Conservation (phyloP, 352 stramenopile species). For the Pythium biforme region DNA sequence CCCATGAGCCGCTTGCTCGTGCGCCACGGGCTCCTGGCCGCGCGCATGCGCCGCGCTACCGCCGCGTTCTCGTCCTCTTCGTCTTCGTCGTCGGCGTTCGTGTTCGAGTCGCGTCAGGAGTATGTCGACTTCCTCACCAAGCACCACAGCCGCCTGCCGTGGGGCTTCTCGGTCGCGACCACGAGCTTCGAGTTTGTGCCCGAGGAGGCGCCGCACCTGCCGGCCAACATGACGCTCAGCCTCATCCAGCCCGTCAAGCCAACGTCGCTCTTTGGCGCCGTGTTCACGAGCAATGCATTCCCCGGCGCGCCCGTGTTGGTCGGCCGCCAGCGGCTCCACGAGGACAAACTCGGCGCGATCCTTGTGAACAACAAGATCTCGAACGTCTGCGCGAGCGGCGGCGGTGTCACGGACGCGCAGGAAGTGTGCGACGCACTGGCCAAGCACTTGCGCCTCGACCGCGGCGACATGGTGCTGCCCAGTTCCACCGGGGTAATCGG, state of each 20-base stretch:
- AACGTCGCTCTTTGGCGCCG: constrained; percentile 82
- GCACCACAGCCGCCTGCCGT: constrained; percentile 81
- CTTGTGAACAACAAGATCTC: constrained; percentile 99
- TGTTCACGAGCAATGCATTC: constrained; percentile 92
- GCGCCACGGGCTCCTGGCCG: constrained; percentile 12
- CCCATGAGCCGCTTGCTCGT: constrained; percentile 24
- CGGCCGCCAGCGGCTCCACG: constrained; percentile 88
- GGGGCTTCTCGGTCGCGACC: constrained; percentile 84
- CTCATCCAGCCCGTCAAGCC: constrained; percentile 86
- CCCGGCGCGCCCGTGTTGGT: constrained; percentile 89
- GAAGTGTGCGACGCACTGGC: constrained; percentile 92
- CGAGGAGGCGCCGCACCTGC: constrained; percentile 73
- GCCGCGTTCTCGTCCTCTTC: constrained; percentile 25
- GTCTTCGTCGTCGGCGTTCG: constrained; percentile 61
- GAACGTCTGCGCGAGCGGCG: constrained; percentile 96
- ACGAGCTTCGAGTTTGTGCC: constrained; percentile 84
- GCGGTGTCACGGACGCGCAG: constrained; percentile 91
- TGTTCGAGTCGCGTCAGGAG: constrained; percentile 80
- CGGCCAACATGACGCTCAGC: constrained; percentile 85
- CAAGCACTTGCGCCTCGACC: constrained; percentile 83
- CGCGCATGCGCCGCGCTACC: constrained; percentile 24
- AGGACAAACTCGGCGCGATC: constrained; percentile 91
- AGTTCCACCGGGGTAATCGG: constrained; percentile 98
- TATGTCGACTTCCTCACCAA: constrained; percentile 75
- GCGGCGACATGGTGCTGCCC: constrained; percentile 88